These are phyloP conservation scores for Talaromyces marneffei DNA, from an alignment of 2,329 filamentous ascomycete species.

Conservation along the genomic window DNA sequence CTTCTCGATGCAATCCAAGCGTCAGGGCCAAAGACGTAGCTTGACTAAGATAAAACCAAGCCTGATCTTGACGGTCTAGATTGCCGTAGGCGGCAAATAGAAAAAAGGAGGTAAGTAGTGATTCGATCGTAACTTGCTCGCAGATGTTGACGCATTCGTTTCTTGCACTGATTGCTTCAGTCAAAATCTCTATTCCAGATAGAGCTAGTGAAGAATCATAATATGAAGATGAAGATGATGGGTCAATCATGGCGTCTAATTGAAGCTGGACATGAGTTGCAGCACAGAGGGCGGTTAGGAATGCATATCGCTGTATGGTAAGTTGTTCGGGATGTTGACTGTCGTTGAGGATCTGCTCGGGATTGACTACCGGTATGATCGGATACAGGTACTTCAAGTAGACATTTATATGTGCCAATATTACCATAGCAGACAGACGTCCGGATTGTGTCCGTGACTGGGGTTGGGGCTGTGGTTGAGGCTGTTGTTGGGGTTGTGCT, in stretches of 20 bases:
- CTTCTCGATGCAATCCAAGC: conserved; percentile 40
- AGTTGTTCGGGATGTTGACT: conserved; percentile 51
- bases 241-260: conserved; percentile 27
- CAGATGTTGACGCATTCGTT: conserved; percentile 38
- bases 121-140: conserved; percentile 36
- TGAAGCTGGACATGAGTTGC: conserved; percentile 43
- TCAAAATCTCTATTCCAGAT: conserved; percentile 60
- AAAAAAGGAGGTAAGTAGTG: conserved; percentile 67
- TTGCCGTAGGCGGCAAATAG: conserved; percentile 67
- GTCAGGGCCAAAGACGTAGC: conserved; percentile 59
- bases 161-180: conserved; percentile 52
- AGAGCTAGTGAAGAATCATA: conserved; percentile 54
- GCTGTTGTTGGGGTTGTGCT: background rate
- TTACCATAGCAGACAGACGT: conserved; percentile 29
- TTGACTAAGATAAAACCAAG: conserved; percentile 74
- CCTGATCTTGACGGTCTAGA: conserved; percentile 66
- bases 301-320: conserved; percentile 34
- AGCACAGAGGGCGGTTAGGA: conserved; percentile 38
- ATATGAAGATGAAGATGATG: conserved; percentile 38
- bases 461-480: background rate
- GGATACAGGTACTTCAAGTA: conserved; percentile 40
- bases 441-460: conserved; percentile 17
- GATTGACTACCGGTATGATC: conserved; percentile 40
- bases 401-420: conserved; percentile 37
- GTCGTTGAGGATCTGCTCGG: conserved; percentile 30